Base-by-base conservation (phyloP, 257 asterid species). In the Anisodus acutangulus region DNA sequence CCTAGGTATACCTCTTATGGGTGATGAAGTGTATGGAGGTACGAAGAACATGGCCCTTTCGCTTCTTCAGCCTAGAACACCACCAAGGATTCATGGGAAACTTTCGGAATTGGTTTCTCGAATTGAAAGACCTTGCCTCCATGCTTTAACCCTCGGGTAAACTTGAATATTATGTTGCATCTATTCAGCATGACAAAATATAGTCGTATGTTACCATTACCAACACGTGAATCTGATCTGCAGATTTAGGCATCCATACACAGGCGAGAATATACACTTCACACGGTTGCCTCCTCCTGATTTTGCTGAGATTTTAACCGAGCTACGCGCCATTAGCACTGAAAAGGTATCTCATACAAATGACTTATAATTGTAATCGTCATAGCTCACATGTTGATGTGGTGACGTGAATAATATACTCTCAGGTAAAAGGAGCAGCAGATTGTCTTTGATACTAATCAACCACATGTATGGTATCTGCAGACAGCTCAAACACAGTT, bases 21-120 rank as follows among this genome's bases (percentile, higher is more conserved):
- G 98, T 85, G 99, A 96, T 63, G 98, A 96, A 70, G 93, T 92
- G 70, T 96, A 96, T 84, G 99, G 99, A 78, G 99, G 99, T 87
- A 96, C 95, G 15, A 93, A 94, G 92, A 89, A 87, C 89, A 91
- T 93, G 98, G 93, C 93, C 70, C 79, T 92, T 63, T 95, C 98
- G 9, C 83, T 92, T 86, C 97, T 96, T 90, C 95, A 93, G 88
- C 91, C 94, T 0, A 91, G 70, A 90, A 92, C 89, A 83, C 86
- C 88, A 11, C 78, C 91, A 49, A 79, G 85, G 83, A 81, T 85
- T 84, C 95, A 88, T 35, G 80, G 83, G 19, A 92, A 89, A 68
- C 86, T 93, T 81, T 68, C 68, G 87, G 86, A 90, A 83, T 72
- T 94, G 82, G 90, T 93, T 74, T 85, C 87, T 49, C 69, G 81